A percentile compares a stretch with the other conserved stretches of the same genome.
These are phyloP conservation scores for Fraxinus pennsylvanica DNA, from an alignment of 257 asterid species.

Conservation along the genomic window DNA sequence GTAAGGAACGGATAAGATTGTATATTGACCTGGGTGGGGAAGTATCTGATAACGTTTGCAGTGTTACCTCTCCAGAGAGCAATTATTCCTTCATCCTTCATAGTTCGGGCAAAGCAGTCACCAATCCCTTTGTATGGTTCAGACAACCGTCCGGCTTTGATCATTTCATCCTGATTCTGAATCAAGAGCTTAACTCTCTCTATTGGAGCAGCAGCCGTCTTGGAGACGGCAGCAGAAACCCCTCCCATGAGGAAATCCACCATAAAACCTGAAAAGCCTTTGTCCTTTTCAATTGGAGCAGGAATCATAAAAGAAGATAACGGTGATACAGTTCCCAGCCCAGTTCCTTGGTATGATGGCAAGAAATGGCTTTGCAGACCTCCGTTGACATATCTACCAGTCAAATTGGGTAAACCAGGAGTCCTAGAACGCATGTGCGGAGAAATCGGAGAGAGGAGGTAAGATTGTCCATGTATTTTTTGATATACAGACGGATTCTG, in stretches of 20 bases:
- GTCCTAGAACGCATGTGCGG: background rate
- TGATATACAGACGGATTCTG: conserved; percentile 19
- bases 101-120: conserved; percentile 30
- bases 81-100: conserved; percentile 32
- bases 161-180: conserved; percentile 37
- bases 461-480: conserved; percentile 16
- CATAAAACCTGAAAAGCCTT: conserved; percentile 9
- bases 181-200: conserved; percentile 32
- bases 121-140: conserved; percentile 31
- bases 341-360: conserved; percentile 2
- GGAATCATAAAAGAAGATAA: conserved; percentile 12
- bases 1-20: background rate
- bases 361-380: conserved; percentile 15
- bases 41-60: conserved; percentile 24
- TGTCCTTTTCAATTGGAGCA: conserved; percentile 26
- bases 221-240: conserved; percentile 33
- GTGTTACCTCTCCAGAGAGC: conserved; percentile 37
- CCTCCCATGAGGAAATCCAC: conserved; percentile 37
- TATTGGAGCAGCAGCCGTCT: conserved; percentile 23
- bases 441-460: conserved; percentile 12
- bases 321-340: background rate
- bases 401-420: background rate
- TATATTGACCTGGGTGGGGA: conserved; percentile 28
- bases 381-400: conserved; percentile 6
- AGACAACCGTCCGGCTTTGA: conserved; percentile 28